Base-by-base conservation (phyloP, 257 asterid genomes). In the Jasminum sambac region DNA sequence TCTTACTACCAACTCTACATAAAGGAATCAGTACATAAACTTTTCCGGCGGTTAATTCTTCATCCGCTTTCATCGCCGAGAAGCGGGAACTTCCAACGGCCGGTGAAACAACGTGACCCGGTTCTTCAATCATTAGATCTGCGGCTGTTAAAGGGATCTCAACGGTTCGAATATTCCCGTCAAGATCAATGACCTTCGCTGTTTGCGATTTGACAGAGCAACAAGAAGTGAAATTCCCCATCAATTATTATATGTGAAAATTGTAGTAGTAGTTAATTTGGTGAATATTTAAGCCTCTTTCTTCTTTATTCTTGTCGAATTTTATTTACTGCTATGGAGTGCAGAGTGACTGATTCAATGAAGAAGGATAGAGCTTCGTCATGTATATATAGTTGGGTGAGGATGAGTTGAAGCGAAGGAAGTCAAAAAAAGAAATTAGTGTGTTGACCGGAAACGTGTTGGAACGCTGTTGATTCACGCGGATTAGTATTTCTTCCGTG, bases 61-160 rank as follows among this genome's bases (percentile, higher is more conserved):
- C 84, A 55, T 84, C 88, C 60, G 84, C 84, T 72, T 76, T 81
- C 80, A 84, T 14, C 7, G 85, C 85, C 37, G 79, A 67, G 24
- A 81, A 62, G 11, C 83, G 76, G 16, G 23, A 79, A 12, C 5
- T 67, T 64, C 11, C 11, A 44, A 50, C 59, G 59, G 26, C 43
- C 58, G 76, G 79, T 16, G 85, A 67, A 34, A 83, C 67, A 0
- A 80, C 46, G 64, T 67, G 61, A 13, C 83, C 82, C 16, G 85
- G 83, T 9, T 80, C 80, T 17, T 83, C 84, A 12, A 80, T 73
- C 88, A 78, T 80, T 0, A 83, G 67, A 64, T 84, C 84, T 11
- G 83, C 82, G 0, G 88, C 86, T 36, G 83, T 78, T 3, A 71
- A 40, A 44, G 88, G 81, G 12, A 41, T 62, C 42, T 75, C 73